Percentiles rank a stretch among this genome's conserved stretches.
Conservation (phyloP, 2,329 filamentous ascomycete genomes). For the Mycosphaerella sp. region DNA sequence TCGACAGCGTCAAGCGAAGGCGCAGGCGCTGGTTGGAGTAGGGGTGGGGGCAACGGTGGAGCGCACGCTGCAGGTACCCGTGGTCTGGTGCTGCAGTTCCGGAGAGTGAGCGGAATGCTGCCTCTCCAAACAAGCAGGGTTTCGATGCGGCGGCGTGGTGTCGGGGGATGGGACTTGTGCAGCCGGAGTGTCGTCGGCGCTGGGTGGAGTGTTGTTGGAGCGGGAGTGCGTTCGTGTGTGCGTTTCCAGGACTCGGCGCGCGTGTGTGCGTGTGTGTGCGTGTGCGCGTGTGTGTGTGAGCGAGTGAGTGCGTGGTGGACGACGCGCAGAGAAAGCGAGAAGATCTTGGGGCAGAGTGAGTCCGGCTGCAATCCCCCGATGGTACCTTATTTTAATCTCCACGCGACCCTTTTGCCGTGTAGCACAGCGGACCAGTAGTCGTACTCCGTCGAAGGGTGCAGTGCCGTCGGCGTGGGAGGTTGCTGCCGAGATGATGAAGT, state of each 20-base stretch:
- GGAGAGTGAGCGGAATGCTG: conserved; percentile 4
- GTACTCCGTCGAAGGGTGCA: no score
- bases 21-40: conserved; percentile 6
- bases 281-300: neutral
- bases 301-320: neutral
- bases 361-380: neutral
- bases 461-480: neutral
- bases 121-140: conserved; percentile 3
- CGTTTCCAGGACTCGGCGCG: neutral
- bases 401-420: neutral
- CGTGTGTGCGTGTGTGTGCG: neutral
- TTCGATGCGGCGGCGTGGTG: neutral
- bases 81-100: neutral
- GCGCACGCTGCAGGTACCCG: conserved; percentile 8
- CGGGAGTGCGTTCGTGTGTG: no score
- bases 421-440: no score
- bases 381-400: neutral
- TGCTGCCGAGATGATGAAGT: neutral
- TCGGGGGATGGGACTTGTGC: neutral
- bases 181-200: neutral
- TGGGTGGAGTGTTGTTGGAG: neutral
- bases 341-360: neutral
- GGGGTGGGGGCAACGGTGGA: neutral
- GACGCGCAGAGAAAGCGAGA: neutral
- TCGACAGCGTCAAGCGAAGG: no score